Evolutionary conservation across 108 stramenopile genomes (phyloP).

Genomic region (Nitzschia inconspicua): DNA sequence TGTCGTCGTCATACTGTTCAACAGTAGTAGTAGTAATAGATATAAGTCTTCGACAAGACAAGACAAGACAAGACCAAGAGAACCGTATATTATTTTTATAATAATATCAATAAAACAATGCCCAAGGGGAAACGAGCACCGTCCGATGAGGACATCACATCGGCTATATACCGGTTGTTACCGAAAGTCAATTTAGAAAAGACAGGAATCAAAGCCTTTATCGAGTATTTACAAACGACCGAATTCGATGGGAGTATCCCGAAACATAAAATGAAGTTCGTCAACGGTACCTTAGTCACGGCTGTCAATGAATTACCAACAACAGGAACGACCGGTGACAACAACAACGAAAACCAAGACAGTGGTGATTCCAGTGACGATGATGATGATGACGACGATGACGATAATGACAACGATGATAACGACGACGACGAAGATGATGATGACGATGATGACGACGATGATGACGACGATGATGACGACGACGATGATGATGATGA

Average conservation of each 20-base stretch:
- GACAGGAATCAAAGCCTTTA: constrained; percentile 73
- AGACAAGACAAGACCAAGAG: too few species aligned
- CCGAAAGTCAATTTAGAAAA: constrained; percentile 66
- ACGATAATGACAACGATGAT: constrained; percentile 1
- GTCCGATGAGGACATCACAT: constrained; percentile 22
- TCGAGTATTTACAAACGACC: constrained; percentile 51
- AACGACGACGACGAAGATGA: too few species aligned
- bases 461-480: constrained; percentile 18
- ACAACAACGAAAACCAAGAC: constrained; percentile 18
- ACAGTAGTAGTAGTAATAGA: too few species aligned
- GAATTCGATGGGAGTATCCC: constrained; percentile 58
- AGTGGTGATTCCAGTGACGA: constrained; percentile 1
- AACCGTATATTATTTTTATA: too few species aligned
- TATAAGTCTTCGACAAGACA: too few species aligned
- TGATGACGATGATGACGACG: constrained; percentile 19
- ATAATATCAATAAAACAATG: neutral
- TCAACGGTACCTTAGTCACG: constrained; percentile 55
- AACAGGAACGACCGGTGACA: too few species aligned
- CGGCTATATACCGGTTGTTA: constrained; percentile 50
- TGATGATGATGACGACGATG: constrained; percentile 17
- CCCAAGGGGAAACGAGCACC: constrained; percentile 1
- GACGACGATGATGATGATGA: constrained; percentile 23
- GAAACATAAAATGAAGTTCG: constrained; percentile 49
- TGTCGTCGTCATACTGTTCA: too few species aligned
- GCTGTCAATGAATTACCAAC: constrained; percentile 53